A percentile compares a stretch with the other conserved stretches of the same genome.
These are phyloP conservation scores for Phytophthora boehmeriae DNA, from an alignment of 352 stramenopile genomes.

Conservation along the genomic window DNA sequence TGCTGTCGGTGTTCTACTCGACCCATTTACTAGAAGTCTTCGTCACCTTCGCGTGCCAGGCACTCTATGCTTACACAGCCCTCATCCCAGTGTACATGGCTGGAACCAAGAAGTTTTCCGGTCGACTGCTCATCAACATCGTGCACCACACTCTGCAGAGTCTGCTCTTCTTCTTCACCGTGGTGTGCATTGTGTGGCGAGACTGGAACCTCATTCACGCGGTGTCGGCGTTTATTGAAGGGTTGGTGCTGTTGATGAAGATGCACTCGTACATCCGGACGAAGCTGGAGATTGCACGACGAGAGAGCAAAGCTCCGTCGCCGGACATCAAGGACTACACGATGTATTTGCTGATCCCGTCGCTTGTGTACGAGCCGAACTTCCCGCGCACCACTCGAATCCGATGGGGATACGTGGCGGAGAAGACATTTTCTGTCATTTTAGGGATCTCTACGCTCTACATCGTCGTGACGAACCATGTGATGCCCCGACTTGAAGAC, in stretches of 20 bases:
- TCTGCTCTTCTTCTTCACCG: slow-evolving; percentile 74
- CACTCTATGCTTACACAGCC: slow-evolving; percentile 74
- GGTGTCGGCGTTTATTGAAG: slow-evolving; percentile 78
- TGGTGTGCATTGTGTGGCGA: slow-evolving; percentile 66
- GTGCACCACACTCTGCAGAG: slow-evolving; percentile 76
- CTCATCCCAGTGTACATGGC: slow-evolving; percentile 78
- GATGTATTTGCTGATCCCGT: slow-evolving; percentile 84
- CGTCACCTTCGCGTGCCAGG: slow-evolving; percentile 66
- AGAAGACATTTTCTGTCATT: slow-evolving; percentile 81
- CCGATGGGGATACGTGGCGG: slow-evolving; percentile 83
- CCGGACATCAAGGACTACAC: slow-evolving; percentile 64
- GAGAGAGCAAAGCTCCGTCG: slow-evolving; percentile 24
- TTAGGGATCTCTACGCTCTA: slow-evolving; percentile 86
- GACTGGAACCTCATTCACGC: slow-evolving; percentile 81
- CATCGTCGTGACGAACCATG: slow-evolving; percentile 91
- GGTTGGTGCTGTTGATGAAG: slow-evolving; percentile 80
- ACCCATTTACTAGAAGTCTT: slow-evolving; percentile 74
- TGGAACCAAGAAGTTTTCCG: slow-evolving; percentile 37
- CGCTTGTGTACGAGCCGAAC: slow-evolving; percentile 94
- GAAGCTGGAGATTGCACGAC: slow-evolving; percentile 63
- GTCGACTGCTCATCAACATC: slow-evolving; percentile 62
- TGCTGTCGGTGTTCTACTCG: slow-evolving; percentile 77
- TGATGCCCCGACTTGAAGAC: slow-evolving; percentile 84
- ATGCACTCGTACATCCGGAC: slow-evolving; percentile 87
- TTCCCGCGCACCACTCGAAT: slow-evolving; percentile 88